Evolutionary conservation across 129 eudicot species (phyloP), one percentile per base, ranked within the genome.

Genomic region (Tagetes patula): DNA sequence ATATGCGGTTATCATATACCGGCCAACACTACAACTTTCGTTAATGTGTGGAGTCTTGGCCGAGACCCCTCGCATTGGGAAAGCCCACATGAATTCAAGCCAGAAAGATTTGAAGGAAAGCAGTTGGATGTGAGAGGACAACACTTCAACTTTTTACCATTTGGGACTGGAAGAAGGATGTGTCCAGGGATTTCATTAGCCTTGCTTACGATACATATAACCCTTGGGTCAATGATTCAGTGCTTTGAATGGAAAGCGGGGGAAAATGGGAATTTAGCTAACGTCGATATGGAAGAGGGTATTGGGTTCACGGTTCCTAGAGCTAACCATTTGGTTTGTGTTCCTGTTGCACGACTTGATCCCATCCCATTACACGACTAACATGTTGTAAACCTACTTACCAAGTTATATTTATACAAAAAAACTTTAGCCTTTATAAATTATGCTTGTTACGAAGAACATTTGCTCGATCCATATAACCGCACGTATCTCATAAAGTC

Each of bases 141-240:
- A 30, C 55, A 77, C 34, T 73, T 73, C 34, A 31, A 39, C 0
- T 40, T 48, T 43, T 32, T 82, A 30, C 86, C 86, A 42, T 82
- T 82, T 69, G 86, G 86, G 11, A 39, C 70, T 1, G 85, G 85
- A 5, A 67, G 79, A 36, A 77, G 85, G 68, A 68, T 71, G 37
- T 82, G 85, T 37, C 82, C 85, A n/a, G 85, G 85, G 34, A 72
- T 63, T 42, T 59, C 72, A 14, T 59, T 82, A 11, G 82, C 79
- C 13, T 48, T 64, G 63, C 6, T 40, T 0, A 56, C 67, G 52
- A 27, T 77, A 0, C 79, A 82, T 2, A 1, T 30, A 37, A 73
- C 78, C 6, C 50, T 73, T 39, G 85, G 79, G 3, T 8, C 67
- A 2, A 37, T 82, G 46, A 72, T 82, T 20, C 85, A 82, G 36